Percentiles rank a stretch among this genome's conserved stretches.
phyloP scores from a whole-genome alignment of 495 filamentous ascomycete species.

The Hypoxylon subgilvum region DNA sequence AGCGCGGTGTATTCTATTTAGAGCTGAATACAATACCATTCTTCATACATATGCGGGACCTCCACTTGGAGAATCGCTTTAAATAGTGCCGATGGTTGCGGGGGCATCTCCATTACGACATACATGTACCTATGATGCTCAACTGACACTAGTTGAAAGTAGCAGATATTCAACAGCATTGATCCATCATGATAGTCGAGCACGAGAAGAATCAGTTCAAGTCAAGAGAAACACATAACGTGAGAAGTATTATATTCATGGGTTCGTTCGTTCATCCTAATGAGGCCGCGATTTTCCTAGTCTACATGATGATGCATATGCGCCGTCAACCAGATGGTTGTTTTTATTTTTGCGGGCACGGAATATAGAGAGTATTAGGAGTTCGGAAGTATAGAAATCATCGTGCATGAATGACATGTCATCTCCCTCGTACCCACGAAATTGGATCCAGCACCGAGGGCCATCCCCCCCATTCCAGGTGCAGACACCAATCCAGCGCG shows the following conservation, averaged over 20 bases:
- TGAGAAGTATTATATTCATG: conserved; percentile 37
- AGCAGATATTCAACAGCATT: no score
- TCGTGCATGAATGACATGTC: conserved; percentile 45
- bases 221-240: conserved; percentile 3
- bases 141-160: conserved; percentile 3
- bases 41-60: conserved; percentile 18
- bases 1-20: no score
- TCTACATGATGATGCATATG: conserved; percentile 57
- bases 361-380: conserved; percentile 41
- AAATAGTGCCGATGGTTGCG: conserved; percentile 25
- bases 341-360: conserved; percentile 39
- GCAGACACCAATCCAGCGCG: conserved; percentile 23
- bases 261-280: conserved; percentile 33
- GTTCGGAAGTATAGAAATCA: conserved; percentile 45
- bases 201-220: no score
- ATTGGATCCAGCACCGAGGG: conserved; percentile 36
- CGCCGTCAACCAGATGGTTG: conserved; percentile 45
- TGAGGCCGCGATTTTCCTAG: conserved; percentile 44
- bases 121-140: conserved; percentile 15
- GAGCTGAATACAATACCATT: no score
- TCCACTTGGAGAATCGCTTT: conserved; percentile 23
- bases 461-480: conserved; percentile 42
- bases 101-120: conserved; percentile 26
- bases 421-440: conserved; percentile 38
- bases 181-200: no score